These are phyloP conservation scores for Neoboletus subvelutipes DNA, from an alignment of 768 basidiomycete genomes.

Conservation along the genomic window DNA sequence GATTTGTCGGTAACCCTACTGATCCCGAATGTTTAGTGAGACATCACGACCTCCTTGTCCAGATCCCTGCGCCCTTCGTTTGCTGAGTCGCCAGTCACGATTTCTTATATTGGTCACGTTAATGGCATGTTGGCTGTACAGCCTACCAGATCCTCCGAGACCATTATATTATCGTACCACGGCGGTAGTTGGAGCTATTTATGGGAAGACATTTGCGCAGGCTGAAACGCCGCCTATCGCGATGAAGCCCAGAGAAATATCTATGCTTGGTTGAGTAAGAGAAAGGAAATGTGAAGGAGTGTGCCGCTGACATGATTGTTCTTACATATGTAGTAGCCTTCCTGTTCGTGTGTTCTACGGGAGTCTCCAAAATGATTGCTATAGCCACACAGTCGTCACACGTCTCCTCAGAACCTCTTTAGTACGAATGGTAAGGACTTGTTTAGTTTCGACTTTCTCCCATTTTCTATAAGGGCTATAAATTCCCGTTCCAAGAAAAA, in stretches of 20 bases:
- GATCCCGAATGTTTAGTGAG: neutral
- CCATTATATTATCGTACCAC: neutral
- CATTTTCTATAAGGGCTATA: constrained; percentile 20
- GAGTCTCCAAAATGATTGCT: neutral
- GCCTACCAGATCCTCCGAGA: neutral
- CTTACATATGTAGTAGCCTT: too few relatives aligned
- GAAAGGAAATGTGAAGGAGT: too few relatives aligned
- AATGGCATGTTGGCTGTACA: too few relatives aligned
- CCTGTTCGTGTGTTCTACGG: too few relatives aligned
- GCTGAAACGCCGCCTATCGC: too few relatives aligned
- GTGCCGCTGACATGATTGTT: too few relatives aligned
- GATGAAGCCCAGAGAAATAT: too few relatives aligned
- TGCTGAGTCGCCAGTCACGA: neutral
- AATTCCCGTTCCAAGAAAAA: constrained; percentile 23
- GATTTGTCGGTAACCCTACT: neutral
- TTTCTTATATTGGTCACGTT: neutral
- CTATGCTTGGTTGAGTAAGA: too few relatives aligned
- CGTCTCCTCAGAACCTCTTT: constrained; percentile 14
- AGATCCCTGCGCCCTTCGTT: too few relatives aligned
- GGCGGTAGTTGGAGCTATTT: neutral
- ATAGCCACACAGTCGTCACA: constrained; percentile 19
- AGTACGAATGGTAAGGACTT: constrained; percentile 20
- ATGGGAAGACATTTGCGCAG: neutral
- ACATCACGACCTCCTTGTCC: neutral
- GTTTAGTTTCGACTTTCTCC: constrained; percentile 20